A percentile compares a stretch with the other conserved stretches of the same genome.
Conservation (phyloP, 306 rosid species). For the Hippophae gyantsensis region DNA sequence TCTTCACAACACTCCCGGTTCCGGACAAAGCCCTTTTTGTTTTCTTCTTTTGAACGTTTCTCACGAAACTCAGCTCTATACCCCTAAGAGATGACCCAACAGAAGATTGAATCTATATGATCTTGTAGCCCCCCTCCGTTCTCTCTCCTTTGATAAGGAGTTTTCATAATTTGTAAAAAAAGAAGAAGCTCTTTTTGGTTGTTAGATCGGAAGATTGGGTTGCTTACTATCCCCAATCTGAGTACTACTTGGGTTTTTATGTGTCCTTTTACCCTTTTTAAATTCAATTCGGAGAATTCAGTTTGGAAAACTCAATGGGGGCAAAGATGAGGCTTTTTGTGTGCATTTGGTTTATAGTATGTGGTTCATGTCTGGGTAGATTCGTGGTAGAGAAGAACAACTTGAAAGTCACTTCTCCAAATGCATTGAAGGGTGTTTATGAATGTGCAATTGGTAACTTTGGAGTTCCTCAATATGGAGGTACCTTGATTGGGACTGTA, state of each 20-base stretch:
- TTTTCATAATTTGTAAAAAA: not conserved
- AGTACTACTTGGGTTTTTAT: slow-evolving; percentile 16
- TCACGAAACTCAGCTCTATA: slow-evolving; percentile 18
- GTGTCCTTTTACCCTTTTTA: slow-evolving; percentile 16
- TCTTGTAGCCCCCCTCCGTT: slow-evolving; percentile 8
- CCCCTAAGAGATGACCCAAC: slow-evolving; percentile 12
- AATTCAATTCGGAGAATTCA: slow-evolving; percentile 1
- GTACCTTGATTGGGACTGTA: slow-evolving; percentile 72
- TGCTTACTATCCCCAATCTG: slow-evolving; percentile 3
- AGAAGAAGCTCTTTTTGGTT: not conserved
- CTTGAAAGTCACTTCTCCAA: slow-evolving; percentile 60
- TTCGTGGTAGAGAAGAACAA: slow-evolving; percentile 96
- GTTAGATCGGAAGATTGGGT: not conserved
- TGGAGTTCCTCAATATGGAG: slow-evolving; percentile 93
- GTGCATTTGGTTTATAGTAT: slow-evolving; percentile 41
- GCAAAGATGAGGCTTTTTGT: slow-evolving; percentile 30
- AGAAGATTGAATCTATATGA: slow-evolving; percentile 11
- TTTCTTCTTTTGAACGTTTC: not conserved
- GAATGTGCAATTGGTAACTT: slow-evolving; percentile 96
- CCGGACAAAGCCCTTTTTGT: not conserved
- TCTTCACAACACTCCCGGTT: not conserved
- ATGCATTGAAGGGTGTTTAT: slow-evolving; percentile 45
- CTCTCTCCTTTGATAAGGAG: slow-evolving; percentile 25
- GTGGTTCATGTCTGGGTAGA: slow-evolving; percentile 50
- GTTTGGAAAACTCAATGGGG: slow-evolving; percentile 26